These are phyloP conservation scores for Emmonsia crescens DNA, from an alignment of 2,329 filamentous ascomycete species.

Conservation along the genomic window DNA sequence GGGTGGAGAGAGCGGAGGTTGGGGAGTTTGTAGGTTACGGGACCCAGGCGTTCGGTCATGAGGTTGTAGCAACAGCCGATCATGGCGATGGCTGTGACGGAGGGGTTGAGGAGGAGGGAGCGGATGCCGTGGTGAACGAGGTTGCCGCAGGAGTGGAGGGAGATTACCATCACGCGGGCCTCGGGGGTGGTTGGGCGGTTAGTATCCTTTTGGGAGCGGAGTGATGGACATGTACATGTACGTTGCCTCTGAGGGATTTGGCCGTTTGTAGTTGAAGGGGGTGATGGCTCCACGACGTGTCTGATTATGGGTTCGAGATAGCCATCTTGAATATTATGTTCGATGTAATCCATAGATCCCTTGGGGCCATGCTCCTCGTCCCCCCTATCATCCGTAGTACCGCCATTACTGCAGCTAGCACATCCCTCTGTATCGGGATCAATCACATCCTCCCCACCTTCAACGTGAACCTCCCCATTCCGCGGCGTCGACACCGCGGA, in stretches of 20 bases:
- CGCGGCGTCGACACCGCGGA: slow-evolving; percentile 5
- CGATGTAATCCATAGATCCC: slow-evolving; percentile 34
- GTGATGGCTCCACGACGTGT: slow-evolving; percentile 22
- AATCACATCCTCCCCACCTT: not conserved
- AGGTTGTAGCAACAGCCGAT: slow-evolving; percentile 98
- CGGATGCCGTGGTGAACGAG: slow-evolving; percentile 90
- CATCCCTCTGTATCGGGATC: not conserved
- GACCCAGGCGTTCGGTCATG: slow-evolving; percentile 77
- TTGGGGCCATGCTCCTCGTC: slow-evolving; percentile 4
- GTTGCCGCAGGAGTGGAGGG: slow-evolving; percentile 94
- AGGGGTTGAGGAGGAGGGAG: slow-evolving; percentile 71
- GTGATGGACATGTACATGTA: not conserved
- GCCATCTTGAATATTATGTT: slow-evolving; percentile 35
- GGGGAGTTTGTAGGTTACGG: slow-evolving; percentile 75
- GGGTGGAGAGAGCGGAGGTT: slow-evolving; percentile 63
- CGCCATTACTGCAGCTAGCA: not conserved
- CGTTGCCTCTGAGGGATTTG: not conserved
- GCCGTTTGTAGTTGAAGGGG: not conserved
- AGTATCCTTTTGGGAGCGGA: not conserved
- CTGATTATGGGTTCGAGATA: slow-evolving; percentile 31
- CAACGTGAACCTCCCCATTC: not conserved
- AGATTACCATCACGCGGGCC: slow-evolving; percentile 68
- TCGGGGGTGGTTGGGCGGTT: slow-evolving; percentile 15
- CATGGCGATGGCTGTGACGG: slow-evolving; percentile 82
- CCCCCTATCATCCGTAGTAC: not conserved